These are phyloP conservation scores for Linderniella brevidens DNA, from an alignment of 257 asterid genomes.

Conservation along the genomic window DNA sequence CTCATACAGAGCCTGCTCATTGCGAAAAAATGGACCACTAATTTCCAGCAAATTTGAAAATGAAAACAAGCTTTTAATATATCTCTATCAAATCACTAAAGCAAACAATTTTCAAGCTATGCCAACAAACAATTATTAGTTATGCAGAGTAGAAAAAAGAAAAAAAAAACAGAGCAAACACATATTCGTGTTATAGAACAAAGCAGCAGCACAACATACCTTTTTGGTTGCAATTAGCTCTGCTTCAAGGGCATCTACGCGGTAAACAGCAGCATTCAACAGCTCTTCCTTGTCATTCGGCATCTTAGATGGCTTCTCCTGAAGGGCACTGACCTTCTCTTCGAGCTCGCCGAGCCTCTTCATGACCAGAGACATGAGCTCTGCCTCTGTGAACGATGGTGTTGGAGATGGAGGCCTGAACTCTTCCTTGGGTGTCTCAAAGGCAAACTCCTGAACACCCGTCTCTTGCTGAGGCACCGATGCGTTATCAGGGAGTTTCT, in stretches of 20 bases:
- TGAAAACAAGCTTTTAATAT: no score
- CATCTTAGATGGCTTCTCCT: conserved; percentile 86
- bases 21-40: not conserved
- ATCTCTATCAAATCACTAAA: no score
- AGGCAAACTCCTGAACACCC: conserved; percentile 29
- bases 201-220: conserved; percentile 21
- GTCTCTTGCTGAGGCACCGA: conserved; percentile 24
- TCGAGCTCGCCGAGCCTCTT: conserved; percentile 83
- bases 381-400: conserved; percentile 66
- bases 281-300: conserved; percentile 88
- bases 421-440: conserved; percentile 42
- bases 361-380: conserved; percentile 55
- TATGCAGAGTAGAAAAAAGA: no score
- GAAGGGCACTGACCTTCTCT: conserved; percentile 59
- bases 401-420: conserved; percentile 72
- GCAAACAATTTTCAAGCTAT: no score
- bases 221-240: conserved; percentile 91
- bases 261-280: conserved; percentile 87
- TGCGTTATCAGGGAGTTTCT: conserved; percentile 26
- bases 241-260: conserved; percentile 96
- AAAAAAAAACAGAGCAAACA: no score
- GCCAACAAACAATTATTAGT: no score
- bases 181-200: no score
- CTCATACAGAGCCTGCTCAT: conserved; percentile 71
- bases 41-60: no score